These are phyloP conservation scores for Diphasiastrum complanatum DNA, from an alignment of 83 land plant species.

Conservation along the genomic window DNA sequence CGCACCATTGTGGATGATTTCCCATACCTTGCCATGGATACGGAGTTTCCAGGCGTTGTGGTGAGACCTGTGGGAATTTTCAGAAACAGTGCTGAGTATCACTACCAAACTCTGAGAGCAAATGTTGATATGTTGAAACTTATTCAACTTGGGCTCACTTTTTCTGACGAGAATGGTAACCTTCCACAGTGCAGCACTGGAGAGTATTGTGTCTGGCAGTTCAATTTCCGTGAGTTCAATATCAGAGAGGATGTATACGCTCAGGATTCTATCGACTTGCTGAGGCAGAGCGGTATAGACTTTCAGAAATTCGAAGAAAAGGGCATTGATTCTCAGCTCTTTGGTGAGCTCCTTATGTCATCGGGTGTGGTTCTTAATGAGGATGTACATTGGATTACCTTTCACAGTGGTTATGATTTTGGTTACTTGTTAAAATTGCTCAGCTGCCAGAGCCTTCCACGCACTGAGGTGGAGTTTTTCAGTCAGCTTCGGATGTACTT, in stretches of 20 bases:
- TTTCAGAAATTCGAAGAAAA: background rate
- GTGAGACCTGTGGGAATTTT: constrained; percentile 8
- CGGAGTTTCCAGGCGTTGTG: constrained; percentile 18
- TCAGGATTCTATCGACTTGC: constrained; percentile 3
- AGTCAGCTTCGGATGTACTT: constrained; percentile 4
- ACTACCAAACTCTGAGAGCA: constrained; percentile 3
- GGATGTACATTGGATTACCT: constrained; percentile 5
- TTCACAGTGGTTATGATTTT: constrained; percentile 11
- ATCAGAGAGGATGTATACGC: constrained; percentile 7
- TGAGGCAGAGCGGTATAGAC: constrained; percentile 3
- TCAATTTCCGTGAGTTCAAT: constrained; percentile 15
- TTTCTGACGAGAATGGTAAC: constrained; percentile 7
- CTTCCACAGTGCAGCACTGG: background rate
- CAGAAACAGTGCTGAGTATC: constrained; percentile 7
- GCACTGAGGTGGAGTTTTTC: constrained; percentile 7
- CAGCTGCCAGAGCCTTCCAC: constrained; percentile 10
- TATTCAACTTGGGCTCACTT: constrained; percentile 12
- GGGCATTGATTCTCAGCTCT: constrained; percentile 6
- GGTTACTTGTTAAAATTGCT: constrained; percentile 12
- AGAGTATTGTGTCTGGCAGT: too few relatives aligned
- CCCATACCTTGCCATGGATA: constrained; percentile 13
- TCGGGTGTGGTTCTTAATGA: constrained; percentile 7
- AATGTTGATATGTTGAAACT: constrained; percentile 12
- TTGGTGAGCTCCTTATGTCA: constrained; percentile 10
- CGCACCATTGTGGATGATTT: constrained; percentile 9